Evolutionary conservation across 2,329 filamentous ascomycete genomes (phyloP), one percentile per base, ranked within the genome.

Genomic region (Rachicladosporium sp.): DNA sequence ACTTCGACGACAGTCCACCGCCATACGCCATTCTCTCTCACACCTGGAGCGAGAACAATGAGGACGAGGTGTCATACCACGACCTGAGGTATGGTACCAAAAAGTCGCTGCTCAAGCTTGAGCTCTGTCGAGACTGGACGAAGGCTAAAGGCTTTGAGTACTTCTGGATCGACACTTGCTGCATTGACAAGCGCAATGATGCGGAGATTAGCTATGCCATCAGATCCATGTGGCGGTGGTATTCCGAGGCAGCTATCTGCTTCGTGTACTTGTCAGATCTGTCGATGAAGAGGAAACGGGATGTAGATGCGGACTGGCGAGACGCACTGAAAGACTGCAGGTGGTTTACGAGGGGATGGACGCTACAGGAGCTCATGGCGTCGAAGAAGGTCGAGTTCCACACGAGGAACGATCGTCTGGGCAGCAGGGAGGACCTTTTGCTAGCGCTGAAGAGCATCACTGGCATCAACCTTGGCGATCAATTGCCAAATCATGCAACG

Each of bases 11-110:
- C 12, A 33, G 4, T 4, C 46, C 47, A 29, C 45, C 45, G 11
- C 36, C 33, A 10, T 54, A 60, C 41, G 57, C 55, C 5, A 60
- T 61, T 35, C 54, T 61, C 8, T 61, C 56, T 12, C 58, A 62
- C 44, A 53, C 48, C 39, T 60, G 56, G 57, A 36, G 43, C 32
- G 44, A 46, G 4, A 46, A 53, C 15, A 37, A 44, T 13, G 36
- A 43, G 7, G 51, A 53, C 10, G 54, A 62, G 47, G 41, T 43
- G 12, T 31, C 11, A 3, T 43, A 40, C 29, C 31, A 36, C 30
- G 41, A 43, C 15, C 19, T 43, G 15, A 30, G 29, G 29, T 10
- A 35, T 29, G 27, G 41, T 29, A 41, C n/a, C 6, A 11, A 2
- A 33, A 34, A 43, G 6, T 30, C 35, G 4, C 15, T 36, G 4